Evolutionary conservation across 2,329 filamentous ascomycete species (phyloP).

Genomic region (Dendryphion nanum): DNA sequence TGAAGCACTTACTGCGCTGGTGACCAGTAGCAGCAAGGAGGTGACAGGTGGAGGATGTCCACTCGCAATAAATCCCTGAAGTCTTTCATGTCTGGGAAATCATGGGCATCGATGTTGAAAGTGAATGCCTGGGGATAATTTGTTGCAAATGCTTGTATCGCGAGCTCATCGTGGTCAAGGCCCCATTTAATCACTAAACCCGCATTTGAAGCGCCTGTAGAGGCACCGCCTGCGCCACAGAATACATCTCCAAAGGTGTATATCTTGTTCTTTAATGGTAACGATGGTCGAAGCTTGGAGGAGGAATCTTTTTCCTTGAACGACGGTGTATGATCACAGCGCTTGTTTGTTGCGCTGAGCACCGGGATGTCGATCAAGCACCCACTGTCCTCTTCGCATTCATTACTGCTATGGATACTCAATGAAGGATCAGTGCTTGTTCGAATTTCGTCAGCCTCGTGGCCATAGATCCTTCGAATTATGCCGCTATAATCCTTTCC

Average conservation of each 20-base stretch:
- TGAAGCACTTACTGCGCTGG: conserved; percentile 16
- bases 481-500: conserved; percentile 12
- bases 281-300: not conserved
- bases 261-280: conserved; percentile 1
- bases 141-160: conserved; percentile 11
- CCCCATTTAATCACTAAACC: conserved; percentile 11
- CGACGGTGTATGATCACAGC: not conserved
- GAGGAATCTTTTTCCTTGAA: conserved; percentile 3
- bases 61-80: conserved; percentile 5
- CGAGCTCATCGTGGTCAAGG: conserved; percentile 14
- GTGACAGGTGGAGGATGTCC: conserved; percentile 18
- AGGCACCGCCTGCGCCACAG: conserved; percentile 22
- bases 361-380: not conserved
- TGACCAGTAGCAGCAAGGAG: conserved; percentile 17
- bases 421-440: not conserved
- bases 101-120: conserved; percentile 12
- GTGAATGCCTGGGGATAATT: conserved; percentile 11
- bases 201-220: conserved; percentile 18
- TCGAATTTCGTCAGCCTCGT: conserved; percentile 6
- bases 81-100: conserved; percentile 11
- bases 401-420: not conserved
- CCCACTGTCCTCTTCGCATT: not conserved
- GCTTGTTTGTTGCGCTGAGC: not conserved
- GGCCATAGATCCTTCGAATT: conserved; percentile 8
- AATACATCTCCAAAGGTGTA: conserved; percentile 17